Conservation (phyloP, 2,329 filamentous ascomycete species). For the Aspergillus neoniger region DNA sequence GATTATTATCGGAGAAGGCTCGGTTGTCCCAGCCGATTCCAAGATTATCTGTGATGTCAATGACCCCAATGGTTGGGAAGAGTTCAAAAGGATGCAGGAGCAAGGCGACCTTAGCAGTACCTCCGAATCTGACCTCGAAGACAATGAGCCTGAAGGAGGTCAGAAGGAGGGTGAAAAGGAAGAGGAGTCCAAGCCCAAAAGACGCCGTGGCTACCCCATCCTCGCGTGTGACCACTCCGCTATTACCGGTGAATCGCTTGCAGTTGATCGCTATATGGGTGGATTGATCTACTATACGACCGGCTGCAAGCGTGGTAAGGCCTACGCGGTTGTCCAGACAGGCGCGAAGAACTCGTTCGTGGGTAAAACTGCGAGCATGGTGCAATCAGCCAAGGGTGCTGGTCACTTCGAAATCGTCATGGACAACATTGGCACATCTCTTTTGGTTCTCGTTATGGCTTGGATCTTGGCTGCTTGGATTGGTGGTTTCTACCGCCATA, state of each 20-base stretch:
- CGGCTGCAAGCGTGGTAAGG: slow-evolving; percentile 78
- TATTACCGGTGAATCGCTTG: slow-evolving; percentile 77
- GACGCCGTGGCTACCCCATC: slow-evolving; percentile 61
- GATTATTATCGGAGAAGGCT: slow-evolving; percentile 71
- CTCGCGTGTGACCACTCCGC: slow-evolving; percentile 76
- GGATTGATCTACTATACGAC: slow-evolving; percentile 77
- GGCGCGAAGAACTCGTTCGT: slow-evolving; percentile 73
- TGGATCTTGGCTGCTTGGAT: slow-evolving; percentile 76
- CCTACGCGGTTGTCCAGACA: slow-evolving; percentile 68
- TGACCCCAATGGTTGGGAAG: slow-evolving; percentile 65
- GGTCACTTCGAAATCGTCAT: slow-evolving; percentile 82
- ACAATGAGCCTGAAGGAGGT: slow-evolving; percentile 43
- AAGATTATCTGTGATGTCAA: slow-evolving; percentile 73
- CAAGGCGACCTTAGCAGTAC: slow-evolving; percentile 59
- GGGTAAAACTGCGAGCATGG: slow-evolving; percentile 71
- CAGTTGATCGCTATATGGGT: slow-evolving; percentile 68
- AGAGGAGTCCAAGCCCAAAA: slow-evolving; percentile 15
- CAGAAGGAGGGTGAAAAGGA: slow-evolving; percentile 15
- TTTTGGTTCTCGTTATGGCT: slow-evolving; percentile 74
- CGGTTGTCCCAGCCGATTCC: slow-evolving; percentile 68
- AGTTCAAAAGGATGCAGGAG: slow-evolving; percentile 65
- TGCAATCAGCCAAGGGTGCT: slow-evolving; percentile 72
- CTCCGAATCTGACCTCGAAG: slow-evolving; percentile 57
- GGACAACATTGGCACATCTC: slow-evolving; percentile 74
- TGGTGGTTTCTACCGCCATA: slow-evolving; percentile 73